Base-by-base conservation (phyloP, 768 basidiomycete genomes). In the Lentinula sp. region DNA sequence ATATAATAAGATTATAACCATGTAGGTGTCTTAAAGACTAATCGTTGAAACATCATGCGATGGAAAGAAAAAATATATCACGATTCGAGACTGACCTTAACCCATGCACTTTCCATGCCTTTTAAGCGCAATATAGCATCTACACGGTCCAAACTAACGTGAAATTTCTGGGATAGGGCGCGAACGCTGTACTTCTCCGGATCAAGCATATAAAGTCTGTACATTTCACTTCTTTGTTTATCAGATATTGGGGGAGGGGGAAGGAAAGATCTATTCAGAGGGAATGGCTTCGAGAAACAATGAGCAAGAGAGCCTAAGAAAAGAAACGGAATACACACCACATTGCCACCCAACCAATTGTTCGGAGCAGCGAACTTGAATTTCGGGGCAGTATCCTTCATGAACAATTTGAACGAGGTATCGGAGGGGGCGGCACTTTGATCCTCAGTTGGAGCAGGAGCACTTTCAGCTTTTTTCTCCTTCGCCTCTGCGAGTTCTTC, bases 21-120 rank as follows among this genome's bases (percentile, higher is more conserved):
- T 83, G 75, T 71, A 64, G 64, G 64, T 68, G 87, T 92, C 92
- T 92, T 87, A 73, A 93, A 93, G 91, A 95, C 92, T 95, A 95
- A 95, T 95, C 93, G 88, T 81, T 74, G 73, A 73, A 76, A 81
- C 87, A 86, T 81, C 75, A 75, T 70, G 67, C n/a, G 33, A 65
- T 59, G 58, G 41, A 66, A 50, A 67, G 64, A 63, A 23, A 63
- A 64, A 65, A 53, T 28, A 32, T 48, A 45, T 65, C 39, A 55
- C 52, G 61, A 65, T n/a, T n/a, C n/a, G n/a, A n/a, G n/a, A 78
- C 84, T 68, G 68, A 89, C 91, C 88, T 90, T 84, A 68, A 76
- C 74, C 88, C 85, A 90, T 57, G 79, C 74, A 55, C 76, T 72
- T 69, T 95, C 93, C 65, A 91, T 75, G 41, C 87, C 87, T 71